These are phyloP conservation scores for Leucosporidium scottii DNA, from an alignment of 768 basidiomycete species.

Conservation along the genomic window DNA sequence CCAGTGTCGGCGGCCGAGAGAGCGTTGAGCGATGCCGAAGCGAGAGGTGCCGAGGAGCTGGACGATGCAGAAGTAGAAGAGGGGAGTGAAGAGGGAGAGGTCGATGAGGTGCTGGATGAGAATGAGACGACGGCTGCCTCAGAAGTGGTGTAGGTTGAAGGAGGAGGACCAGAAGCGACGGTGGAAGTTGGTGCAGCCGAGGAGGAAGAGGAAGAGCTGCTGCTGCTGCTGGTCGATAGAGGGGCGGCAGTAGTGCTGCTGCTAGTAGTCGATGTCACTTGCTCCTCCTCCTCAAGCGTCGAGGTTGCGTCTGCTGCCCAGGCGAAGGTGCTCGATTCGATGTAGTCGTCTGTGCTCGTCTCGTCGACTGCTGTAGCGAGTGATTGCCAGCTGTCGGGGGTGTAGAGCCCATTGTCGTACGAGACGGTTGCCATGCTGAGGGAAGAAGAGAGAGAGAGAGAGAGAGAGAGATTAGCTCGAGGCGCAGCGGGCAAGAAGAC, in stretches of 20 bases:
- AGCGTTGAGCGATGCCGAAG: not conserved
- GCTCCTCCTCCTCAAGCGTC: not conserved
- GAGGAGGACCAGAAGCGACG: too few relatives aligned
- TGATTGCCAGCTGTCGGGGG: slow-evolving; percentile 1
- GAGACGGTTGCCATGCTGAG: not conserved
- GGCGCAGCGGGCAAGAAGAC: too few relatives aligned
- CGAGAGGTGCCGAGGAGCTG: not conserved
- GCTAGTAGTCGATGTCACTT: not conserved
- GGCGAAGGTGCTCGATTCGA: not conserved
- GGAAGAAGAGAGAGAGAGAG: too few relatives aligned
- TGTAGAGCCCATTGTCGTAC: slow-evolving; percentile 28
- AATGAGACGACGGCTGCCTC: not conserved
- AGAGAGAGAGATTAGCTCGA: too few relatives aligned
- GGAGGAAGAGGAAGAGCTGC: too few relatives aligned
- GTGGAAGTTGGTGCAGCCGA: too few relatives aligned
- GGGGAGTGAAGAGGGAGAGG: slow-evolving; percentile 1
- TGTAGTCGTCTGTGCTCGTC: not conserved
- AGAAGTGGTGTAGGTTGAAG: not conserved
- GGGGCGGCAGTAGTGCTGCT: not conserved
- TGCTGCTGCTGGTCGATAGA: not conserved
- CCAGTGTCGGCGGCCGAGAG: not conserved
- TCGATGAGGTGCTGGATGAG: not conserved
- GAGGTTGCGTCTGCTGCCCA: not conserved
- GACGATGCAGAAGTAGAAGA: not conserved
- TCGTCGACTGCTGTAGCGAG: not conserved